Evolutionary conservation across 2,329 filamentous ascomycete species (phyloP).

Genomic region (Aspergillus sp.): DNA sequence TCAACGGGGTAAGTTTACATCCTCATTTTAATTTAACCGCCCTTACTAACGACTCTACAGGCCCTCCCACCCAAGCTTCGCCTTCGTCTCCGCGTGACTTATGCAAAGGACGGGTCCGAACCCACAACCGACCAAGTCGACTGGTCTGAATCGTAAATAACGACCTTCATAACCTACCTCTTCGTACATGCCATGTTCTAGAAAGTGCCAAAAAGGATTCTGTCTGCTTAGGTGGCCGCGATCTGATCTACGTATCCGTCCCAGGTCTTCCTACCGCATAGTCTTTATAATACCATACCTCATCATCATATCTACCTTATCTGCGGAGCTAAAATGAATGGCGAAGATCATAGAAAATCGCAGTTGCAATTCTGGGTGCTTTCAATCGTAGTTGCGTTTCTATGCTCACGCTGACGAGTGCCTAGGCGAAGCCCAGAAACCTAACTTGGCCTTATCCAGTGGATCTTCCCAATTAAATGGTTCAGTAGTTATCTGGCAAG

Average conservation of each 20-base stretch:
- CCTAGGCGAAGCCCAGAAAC: not conserved
- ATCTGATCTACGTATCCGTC: not conserved
- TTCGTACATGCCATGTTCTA: constrained; percentile 1
- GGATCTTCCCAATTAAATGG: not conserved
- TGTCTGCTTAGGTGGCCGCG: constrained; percentile 1
- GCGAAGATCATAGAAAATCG: not conserved
- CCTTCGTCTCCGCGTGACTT: constrained; percentile 81
- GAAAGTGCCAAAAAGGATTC: not conserved
- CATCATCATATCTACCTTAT: not conserved
- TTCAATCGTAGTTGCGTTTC: not conserved
- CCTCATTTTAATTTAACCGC: not conserved
- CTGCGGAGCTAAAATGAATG: not conserved
- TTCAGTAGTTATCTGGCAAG: not conserved
- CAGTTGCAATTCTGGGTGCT: not conserved
- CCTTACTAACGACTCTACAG: constrained; percentile 49
- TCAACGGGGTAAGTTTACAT: constrained; percentile 77
- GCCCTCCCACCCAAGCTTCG: constrained; percentile 68
- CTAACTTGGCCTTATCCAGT: not conserved
- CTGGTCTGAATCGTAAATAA: constrained; percentile 74
- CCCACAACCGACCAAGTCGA: constrained; percentile 89
- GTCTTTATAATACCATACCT: constrained; percentile 5
- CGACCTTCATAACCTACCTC: not conserved
- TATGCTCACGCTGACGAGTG: not conserved
- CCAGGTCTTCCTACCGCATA: not conserved
- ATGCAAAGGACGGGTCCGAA: constrained; percentile 67